phyloP scores from a whole-genome alignment of 441 rosid genomes.

The Mallotus repandus region DNA sequence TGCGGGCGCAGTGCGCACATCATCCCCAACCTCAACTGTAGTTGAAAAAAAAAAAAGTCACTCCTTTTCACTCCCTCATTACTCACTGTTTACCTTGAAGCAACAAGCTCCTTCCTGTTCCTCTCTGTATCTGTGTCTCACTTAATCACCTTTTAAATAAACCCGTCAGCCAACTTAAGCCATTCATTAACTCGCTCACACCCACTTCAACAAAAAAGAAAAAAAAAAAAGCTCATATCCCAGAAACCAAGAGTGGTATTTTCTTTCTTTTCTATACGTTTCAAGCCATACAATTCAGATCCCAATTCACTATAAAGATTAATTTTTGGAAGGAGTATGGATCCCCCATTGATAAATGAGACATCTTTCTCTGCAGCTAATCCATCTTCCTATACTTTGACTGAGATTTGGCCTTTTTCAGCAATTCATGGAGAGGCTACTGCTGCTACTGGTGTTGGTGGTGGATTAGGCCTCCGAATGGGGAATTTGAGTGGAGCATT shows the following conservation, averaged over 20 bases:
- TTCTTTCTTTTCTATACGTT: not conserved
- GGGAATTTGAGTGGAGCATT: conserved; percentile 44
- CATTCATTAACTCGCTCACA: no score
- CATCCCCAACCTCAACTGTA: conserved; percentile 9
- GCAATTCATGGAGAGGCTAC: conserved; percentile 31
- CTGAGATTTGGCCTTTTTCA: conserved; percentile 80
- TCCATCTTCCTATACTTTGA: conserved; percentile 65
- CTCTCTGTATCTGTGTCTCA: no score
- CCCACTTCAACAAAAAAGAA: not conserved
- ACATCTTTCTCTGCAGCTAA: conserved; percentile 78
- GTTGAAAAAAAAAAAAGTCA: not conserved
- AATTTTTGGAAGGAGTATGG: conserved; percentile 40
- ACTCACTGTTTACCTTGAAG: conserved; percentile 1
- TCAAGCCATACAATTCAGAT: conserved; percentile 18
- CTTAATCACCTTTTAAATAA: conserved; percentile 12
- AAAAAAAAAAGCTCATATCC: not conserved
- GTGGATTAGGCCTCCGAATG: conserved; percentile 52
- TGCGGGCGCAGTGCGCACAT: conserved; percentile 20
- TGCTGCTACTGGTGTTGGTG: conserved; percentile 4
- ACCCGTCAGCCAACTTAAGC: not conserved
- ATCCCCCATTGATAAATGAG: conserved; percentile 74
- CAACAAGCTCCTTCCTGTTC: not conserved
- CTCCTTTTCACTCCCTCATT: conserved; percentile 1
- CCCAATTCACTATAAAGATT: conserved; percentile 5
- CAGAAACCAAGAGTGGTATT: not conserved